A percentile compares a stretch with the other conserved stretches of the same genome.
These are phyloP conservation scores for Emergomyces orientalis DNA, from an alignment of 2,329 filamentous ascomycete species.

Conservation along the genomic window DNA sequence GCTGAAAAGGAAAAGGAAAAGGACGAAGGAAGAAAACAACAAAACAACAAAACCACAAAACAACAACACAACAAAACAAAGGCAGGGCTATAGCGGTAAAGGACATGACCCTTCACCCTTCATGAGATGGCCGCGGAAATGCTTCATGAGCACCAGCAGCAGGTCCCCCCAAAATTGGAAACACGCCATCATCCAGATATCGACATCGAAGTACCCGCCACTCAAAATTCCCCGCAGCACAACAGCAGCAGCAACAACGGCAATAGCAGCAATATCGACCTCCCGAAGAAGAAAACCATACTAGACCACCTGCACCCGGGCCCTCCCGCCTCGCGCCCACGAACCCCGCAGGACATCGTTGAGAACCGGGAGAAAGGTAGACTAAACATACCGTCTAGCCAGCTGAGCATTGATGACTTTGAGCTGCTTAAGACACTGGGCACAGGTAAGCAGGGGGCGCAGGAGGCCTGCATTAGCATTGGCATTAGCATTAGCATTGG, in stretches of 20 bases:
- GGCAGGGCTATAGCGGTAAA: background rate
- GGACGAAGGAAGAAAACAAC: background rate
- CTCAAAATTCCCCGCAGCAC: background rate
- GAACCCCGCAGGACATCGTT: conserved; percentile 31
- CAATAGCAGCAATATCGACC: conserved; percentile 8
- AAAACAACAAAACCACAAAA: too few relatives aligned
- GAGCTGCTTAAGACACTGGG: conserved; percentile 41
- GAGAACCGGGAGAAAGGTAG: conserved; percentile 31
- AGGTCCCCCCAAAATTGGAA: background rate
- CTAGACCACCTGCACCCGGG: conserved; percentile 18
- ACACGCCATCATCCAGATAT: background rate
- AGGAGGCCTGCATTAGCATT: background rate
- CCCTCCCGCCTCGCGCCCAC: conserved; percentile 23
- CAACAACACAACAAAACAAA: background rate
- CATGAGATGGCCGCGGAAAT: conserved; percentile 33
- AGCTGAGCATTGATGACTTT: conserved; percentile 37
- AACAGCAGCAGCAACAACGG: background rate
- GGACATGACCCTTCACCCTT: conserved; percentile 18
- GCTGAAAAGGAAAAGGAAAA: background rate
- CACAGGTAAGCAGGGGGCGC: conserved; percentile 30
- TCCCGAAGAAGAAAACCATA: conserved; percentile 22
- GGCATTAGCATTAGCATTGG: background rate
- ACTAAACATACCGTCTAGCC: conserved; percentile 30
- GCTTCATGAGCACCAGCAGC: conserved; percentile 26
- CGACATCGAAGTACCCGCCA: background rate